Conservation (phyloP, 495 filamentous ascomycete species). For the Coniosporium apollinis region DNA sequence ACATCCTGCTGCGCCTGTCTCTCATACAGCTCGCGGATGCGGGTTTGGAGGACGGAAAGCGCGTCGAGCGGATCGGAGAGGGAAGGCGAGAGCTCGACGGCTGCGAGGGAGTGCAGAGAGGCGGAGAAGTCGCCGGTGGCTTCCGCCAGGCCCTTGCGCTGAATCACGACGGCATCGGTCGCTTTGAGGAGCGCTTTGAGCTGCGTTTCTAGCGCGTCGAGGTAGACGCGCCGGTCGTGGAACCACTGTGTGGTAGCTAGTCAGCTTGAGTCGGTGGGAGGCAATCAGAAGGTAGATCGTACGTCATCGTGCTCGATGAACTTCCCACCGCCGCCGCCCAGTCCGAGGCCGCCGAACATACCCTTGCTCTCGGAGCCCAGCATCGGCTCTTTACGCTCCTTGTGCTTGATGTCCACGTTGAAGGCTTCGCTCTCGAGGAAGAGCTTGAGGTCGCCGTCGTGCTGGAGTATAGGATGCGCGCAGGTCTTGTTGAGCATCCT, state of each 20-base stretch:
- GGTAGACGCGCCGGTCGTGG: slow-evolving; percentile 84
- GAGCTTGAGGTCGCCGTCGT: slow-evolving; percentile 84
- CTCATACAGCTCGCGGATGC: slow-evolving; percentile 87
- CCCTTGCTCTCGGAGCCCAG: slow-evolving; percentile 73
- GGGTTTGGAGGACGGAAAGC: slow-evolving; percentile 79
- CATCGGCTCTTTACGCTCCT: slow-evolving; percentile 77
- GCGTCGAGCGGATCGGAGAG: slow-evolving; percentile 78
- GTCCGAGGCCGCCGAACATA: slow-evolving; percentile 70
- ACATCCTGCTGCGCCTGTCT: slow-evolving; percentile 96
- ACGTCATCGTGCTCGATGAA: slow-evolving; percentile 98
- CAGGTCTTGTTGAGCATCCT: slow-evolving; percentile 95
- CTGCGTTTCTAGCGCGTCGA: slow-evolving; percentile 89
- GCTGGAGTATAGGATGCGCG: slow-evolving; percentile 75
- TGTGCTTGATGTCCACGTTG: slow-evolving; percentile 93
- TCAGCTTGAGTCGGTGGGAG: slow-evolving; percentile 14
- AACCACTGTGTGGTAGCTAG: slow-evolving; percentile 49
- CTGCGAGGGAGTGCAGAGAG: slow-evolving; percentile 74
- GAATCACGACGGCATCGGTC: slow-evolving; percentile 77
- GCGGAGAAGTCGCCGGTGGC: slow-evolving; percentile 82
- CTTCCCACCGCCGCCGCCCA: slow-evolving; percentile 59
- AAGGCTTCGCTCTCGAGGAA: slow-evolving; percentile 94
- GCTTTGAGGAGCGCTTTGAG: slow-evolving; percentile 86
- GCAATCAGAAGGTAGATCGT: slow-evolving; percentile 20
- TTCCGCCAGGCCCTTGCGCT: slow-evolving; percentile 84
- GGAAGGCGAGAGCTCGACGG: slow-evolving; percentile 76